phyloP scores from a whole-genome alignment of 139 green algal genomes.

The Chlamydomonas eustigma region DNA sequence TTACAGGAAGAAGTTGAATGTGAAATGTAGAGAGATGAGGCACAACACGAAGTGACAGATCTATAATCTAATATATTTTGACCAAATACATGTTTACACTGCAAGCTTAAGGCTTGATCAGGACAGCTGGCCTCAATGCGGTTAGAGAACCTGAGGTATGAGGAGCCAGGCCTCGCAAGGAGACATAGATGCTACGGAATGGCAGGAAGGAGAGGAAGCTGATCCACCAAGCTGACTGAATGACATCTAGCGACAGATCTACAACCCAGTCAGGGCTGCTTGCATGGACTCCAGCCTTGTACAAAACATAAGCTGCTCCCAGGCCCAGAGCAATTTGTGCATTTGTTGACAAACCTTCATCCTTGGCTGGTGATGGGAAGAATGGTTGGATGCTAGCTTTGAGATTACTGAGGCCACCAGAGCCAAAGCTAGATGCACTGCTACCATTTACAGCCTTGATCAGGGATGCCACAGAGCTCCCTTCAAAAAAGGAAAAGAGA shows the following conservation, averaged over 20 bases:
- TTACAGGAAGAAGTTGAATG: too few species aligned
- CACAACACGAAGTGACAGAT: too few species aligned
- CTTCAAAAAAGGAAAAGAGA: constrained; percentile 21
- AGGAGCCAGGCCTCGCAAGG: constrained; percentile 34
- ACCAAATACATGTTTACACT: too few species aligned
- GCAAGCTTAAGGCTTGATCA: constrained; percentile 33
- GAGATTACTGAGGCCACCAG: constrained; percentile 16
- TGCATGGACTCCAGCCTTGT: constrained; percentile 26
- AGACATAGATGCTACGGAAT: constrained; percentile 39
- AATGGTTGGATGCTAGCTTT: constrained; percentile 30
- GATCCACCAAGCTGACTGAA: constrained; percentile 45
- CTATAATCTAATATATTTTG: too few species aligned
- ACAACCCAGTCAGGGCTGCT: constrained; percentile 48
- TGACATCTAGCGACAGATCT: constrained; percentile 42
- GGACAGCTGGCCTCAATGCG: constrained; percentile 21
- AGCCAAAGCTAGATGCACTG: not conserved
- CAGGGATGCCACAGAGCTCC: constrained; percentile 33
- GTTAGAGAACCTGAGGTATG: constrained; percentile 21
- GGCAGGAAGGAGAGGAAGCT: constrained; percentile 40
- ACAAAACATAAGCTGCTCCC: constrained; percentile 23
- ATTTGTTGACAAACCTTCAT: constrained; percentile 20
- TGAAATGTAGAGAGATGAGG: too few species aligned
- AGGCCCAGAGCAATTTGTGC: constrained; percentile 17
- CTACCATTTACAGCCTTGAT: constrained; percentile 33
- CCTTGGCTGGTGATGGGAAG: constrained; percentile 27